Evolutionary conservation across 805 yeast species (phyloP), one percentile per base, ranked within the genome.

Genomic region (Zygotorulaspora florentina): DNA sequence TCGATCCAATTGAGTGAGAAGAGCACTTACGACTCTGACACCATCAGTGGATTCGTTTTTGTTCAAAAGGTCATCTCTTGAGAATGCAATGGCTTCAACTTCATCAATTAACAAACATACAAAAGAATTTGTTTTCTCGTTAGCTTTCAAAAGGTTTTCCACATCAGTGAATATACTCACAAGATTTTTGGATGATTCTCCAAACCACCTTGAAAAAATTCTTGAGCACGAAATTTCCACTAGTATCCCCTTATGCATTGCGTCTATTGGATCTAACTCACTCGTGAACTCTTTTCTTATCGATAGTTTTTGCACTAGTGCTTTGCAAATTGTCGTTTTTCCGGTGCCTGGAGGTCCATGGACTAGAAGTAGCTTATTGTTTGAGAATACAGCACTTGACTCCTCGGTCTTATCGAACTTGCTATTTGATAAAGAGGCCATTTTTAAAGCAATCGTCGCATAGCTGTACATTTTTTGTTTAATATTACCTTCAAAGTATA

Each of bases 271-370:
- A 8, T 33, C 30, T 3, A 20, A 17, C 10, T 43, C 45, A 2
- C 10, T 27, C 26, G 42, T 30, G 33, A 42, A 27, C n/a, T 41
- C 52, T 23, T 46, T 51, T 17, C 68, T 48, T 9, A 69, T 65
- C 17, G 74, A 57, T 18, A 71, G 43, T 52, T 71, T 72, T 29
- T 72, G 75, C 26, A 72, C 64, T 7, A 72, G 37, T 0, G 75
- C 66, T 36, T 59, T 69, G 36, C 74, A 69, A 3, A 72, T 42
- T 2, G 74, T 68, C 1, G 76, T 70, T 54, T 73, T 73, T 4
- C 77, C 77, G 2, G 75, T 69, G 1, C 77, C 77, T 3, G 77
- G 75, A 2, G 75, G 72, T 0, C 77, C 77, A 53, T 72, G 70
- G 1, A 72, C 47, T 20, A 64, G 43, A 4, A 64, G 38, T 15